Base-by-base conservation (phyloP, 139 green algal species). In the Diplosphaera chodatii region DNA sequence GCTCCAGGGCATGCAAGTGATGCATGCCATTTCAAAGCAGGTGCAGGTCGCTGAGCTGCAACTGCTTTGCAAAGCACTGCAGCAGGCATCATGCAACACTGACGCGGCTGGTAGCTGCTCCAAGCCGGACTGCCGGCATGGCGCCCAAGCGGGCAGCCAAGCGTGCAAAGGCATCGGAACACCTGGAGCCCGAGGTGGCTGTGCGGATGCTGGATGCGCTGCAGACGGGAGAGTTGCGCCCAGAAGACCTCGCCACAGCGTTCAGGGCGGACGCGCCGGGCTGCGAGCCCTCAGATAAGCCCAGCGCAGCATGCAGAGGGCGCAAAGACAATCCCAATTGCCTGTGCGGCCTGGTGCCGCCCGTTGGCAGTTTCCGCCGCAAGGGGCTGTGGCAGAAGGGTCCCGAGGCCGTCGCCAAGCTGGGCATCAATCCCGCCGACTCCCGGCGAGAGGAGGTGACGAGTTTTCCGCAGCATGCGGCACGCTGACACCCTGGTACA, bases 301-400 rank as follows among this genome's bases (percentile, higher is more conserved):
- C 48, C 10, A 18, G 13, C 22, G 8, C 48, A 59, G 8, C 16
- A 21, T 78, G 67, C 63, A 78, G 74, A 30, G 63, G 63, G 21
- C 32, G 40, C 22, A 78, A 74, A 29, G 74, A 83, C 69, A 92
- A 93, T 68, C 83, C 86, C 21, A 78, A 80, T 55, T 96, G 90
- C 78, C 77, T 95, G 16, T 90, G 83, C 72, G 78, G 76, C 41
- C 72, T 93, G 32, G 66, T 90, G 1, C 91, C 90, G 1, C 69
- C 69, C 0, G 65, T 72, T 13, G 80, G 77, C 5, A 73, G 68
- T 20, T 86, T 64, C 66, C 79, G 83, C 0, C 84, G 84, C 34
- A 86, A 86, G 62, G 91, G 91, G 0, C 72, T 96, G 28, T 96
- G 90, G 90, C 77, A 88, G 55, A 94, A 91, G 68, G 76, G 90